Evolutionary conservation across 768 basidiomycete species (phyloP).

Genomic region (Auricularia auricula-judae): DNA sequence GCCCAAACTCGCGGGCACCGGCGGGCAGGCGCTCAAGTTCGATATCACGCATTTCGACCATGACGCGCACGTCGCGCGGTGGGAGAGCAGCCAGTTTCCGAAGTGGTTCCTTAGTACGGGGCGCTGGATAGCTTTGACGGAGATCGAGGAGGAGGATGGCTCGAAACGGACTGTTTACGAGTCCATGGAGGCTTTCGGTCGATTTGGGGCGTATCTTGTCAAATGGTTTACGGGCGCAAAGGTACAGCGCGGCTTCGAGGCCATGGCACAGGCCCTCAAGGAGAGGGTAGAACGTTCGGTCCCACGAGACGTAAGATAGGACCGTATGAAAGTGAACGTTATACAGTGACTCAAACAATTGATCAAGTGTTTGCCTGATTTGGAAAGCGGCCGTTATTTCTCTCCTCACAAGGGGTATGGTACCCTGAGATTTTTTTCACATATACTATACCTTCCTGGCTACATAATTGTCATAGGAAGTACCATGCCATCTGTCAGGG

Average conservation of each 20-base stretch:
- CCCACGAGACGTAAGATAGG: no score
- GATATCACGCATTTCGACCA: constrained; percentile 40
- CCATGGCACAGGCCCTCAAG: constrained; percentile 50
- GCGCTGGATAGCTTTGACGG: constrained; percentile 51
- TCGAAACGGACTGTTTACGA: constrained; percentile 50
- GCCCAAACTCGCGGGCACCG: constrained; percentile 39
- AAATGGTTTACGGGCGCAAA: constrained; percentile 31
- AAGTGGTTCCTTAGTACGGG: constrained; percentile 39
- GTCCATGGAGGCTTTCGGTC: constrained; percentile 48
- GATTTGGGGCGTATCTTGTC: constrained; percentile 43
- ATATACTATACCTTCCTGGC: no score
- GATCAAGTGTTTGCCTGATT: no score
- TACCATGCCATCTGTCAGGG: no score
- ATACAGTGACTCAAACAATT: no score
- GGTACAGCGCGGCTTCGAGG: constrained; percentile 35
- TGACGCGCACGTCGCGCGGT: constrained; percentile 44
- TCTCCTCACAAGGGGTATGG: no score
- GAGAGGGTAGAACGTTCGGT: no score
- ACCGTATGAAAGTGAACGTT: no score
- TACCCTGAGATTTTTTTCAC: no score
- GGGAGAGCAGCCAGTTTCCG: constrained; percentile 34
- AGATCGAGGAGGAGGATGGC: constrained; percentile 32
- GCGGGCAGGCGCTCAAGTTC: constrained; percentile 25
- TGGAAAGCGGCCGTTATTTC: no score
- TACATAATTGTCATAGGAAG: no score